Base-by-base conservation (phyloP, 768 basidiomycete species). In the Russula compacta region DNA sequence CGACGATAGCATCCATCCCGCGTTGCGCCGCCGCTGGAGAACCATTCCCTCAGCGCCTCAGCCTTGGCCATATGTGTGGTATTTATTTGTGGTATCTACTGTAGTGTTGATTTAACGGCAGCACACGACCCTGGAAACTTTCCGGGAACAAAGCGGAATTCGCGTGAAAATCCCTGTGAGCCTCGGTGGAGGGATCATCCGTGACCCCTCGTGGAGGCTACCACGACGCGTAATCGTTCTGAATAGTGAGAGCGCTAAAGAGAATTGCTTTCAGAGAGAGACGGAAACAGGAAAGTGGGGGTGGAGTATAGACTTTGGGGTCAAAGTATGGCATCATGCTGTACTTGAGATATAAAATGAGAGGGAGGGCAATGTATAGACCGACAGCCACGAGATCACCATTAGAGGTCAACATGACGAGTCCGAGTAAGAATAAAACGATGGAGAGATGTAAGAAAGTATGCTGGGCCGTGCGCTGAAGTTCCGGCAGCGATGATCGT, bases 241-340 rank as follows among this genome's bases (percentile, higher is more conserved):
- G 15, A 29, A 52, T 15, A 52, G 35, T 36, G 43, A 59, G 7
- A 17, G 10, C 4, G 1, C 42, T 19, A 44, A 15, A 7, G 24
- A 40, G 53, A 32, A 43, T 11, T 10, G 2, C 17, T 11, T 19
- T 53, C 44, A 53, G n/a, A 6, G 36, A 48, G n/a, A 60, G 29
- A 52, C 48, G 35, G 19, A 54, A 24, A 32, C 52, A 44, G 0
- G 52, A 54, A 19, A 60, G 11, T 38, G n/a, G 59, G 59, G 10
- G 52, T 60, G 24, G 59, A 60, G 36, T 46, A 53, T 29, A 48
- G 12, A 15, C 44, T 54, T 7, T 60, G n/a, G n/a, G n/a, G n/a
- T n/a, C n/a, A n/a, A n/a, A n/a, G 46, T 15, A 40, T 10, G 59
- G 53, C 47, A 33, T 40, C n/a, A 54, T 14, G 46, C 44, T 54